Percentiles rank a stretch among this genome's conserved stretches.
These are phyloP conservation scores for Parsonsia alboflavescens DNA, from an alignment of 257 asterid genomes.

Conservation along the genomic window DNA sequence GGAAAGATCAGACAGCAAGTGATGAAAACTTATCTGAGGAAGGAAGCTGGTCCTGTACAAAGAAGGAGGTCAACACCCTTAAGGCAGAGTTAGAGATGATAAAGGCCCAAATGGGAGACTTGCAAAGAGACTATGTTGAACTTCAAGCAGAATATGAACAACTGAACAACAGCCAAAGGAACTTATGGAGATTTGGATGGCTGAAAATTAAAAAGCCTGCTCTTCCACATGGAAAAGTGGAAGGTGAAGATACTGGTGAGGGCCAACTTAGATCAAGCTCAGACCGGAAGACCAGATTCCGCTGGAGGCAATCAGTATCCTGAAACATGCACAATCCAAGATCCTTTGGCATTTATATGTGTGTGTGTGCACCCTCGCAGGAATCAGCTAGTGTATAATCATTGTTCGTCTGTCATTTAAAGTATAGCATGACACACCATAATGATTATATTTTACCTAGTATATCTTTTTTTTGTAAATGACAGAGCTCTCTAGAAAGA, in stretches of 20 bases:
- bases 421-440: too few relatives aligned
- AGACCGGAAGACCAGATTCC: constrained; percentile 19
- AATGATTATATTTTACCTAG: neutral
- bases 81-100: constrained; percentile 56
- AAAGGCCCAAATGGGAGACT: constrained; percentile 47
- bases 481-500: neutral
- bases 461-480: neutral
- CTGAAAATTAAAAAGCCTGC: constrained; percentile 47
- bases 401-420: neutral
- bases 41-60: constrained; percentile 36
- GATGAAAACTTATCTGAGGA: constrained; percentile 48
- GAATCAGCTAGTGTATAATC: neutral
- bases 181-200: constrained; percentile 65
- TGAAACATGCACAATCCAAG: neutral
- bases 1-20: constrained; percentile 32
- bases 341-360: neutral
- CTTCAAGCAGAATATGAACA: constrained; percentile 53
- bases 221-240: constrained; percentile 36
- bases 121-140: constrained; percentile 54
- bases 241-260: constrained; percentile 40
- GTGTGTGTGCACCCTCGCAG: neutral
- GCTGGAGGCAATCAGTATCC: constrained; percentile 4
- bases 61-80: constrained; percentile 59
- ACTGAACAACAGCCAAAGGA: constrained; percentile 32
- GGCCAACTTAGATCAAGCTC: constrained; percentile 26